Percentiles rank a stretch among this genome's conserved stretches.
These are phyloP conservation scores for Bipolaris zeicola DNA, from an alignment of 2,329 filamentous ascomycete species.

Conservation along the genomic window DNA sequence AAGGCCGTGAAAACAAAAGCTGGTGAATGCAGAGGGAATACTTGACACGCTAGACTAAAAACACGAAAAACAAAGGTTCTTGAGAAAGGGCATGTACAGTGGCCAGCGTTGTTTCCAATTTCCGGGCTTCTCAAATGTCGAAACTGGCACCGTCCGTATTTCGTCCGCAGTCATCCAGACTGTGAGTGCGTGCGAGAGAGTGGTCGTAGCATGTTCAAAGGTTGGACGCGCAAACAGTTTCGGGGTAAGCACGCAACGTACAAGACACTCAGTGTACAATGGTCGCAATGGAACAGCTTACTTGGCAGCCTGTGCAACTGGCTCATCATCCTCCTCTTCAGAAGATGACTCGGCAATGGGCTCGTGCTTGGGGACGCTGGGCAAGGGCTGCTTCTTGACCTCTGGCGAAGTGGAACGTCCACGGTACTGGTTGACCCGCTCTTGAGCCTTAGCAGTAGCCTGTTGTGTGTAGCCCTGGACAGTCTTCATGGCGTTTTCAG, in stretches of 20 bases:
- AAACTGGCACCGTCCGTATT: constrained; percentile 22
- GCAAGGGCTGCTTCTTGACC: constrained; percentile 26
- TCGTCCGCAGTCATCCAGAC: constrained; percentile 33
- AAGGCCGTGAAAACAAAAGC: constrained; percentile 8
- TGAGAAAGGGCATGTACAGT: constrained; percentile 35
- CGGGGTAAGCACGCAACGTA: not conserved
- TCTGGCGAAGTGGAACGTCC: constrained; percentile 47
- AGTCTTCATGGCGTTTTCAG: constrained; percentile 61
- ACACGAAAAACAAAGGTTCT: constrained; percentile 24
- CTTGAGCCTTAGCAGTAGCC: constrained; percentile 65
- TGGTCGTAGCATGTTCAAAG: constrained; percentile 2
- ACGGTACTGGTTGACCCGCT: constrained; percentile 50
- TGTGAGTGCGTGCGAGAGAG: constrained; percentile 19
- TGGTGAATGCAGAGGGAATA: constrained; percentile 21
- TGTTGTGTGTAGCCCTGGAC: constrained; percentile 65
- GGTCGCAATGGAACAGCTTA: constrained; percentile 18
- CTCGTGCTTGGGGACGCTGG: constrained; percentile 24
- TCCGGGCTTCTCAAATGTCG: constrained; percentile 30
- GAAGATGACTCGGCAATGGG: constrained; percentile 13
- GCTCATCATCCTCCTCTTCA: constrained; percentile 19
- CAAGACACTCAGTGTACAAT: not conserved
- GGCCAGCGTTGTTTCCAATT: constrained; percentile 32
- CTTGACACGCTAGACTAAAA: constrained; percentile 29
- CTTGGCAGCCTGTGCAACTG: constrained; percentile 35
- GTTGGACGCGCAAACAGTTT: not conserved